These are phyloP conservation scores for Oryza brachyantha DNA, from an alignment of 176 grass and related monocot genomes.

Conservation along the genomic window DNA sequence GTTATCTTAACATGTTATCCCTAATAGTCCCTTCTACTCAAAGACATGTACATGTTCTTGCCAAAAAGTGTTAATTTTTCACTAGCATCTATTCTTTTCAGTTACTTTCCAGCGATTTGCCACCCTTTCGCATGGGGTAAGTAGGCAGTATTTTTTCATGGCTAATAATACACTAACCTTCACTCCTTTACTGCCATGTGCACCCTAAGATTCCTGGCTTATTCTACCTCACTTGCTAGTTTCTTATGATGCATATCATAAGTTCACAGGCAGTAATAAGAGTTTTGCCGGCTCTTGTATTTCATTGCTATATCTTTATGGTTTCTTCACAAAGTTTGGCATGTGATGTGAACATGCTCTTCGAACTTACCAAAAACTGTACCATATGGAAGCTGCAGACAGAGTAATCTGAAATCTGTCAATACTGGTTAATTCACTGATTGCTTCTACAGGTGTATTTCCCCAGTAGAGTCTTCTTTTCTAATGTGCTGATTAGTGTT, in stretches of 20 bases:
- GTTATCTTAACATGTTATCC: constrained; percentile 25
- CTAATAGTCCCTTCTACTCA: constrained; percentile 49
- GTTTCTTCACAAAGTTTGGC: constrained; percentile 31
- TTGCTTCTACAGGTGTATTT: neutral
- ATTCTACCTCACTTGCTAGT: constrained; percentile 42
- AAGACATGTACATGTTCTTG: constrained; percentile 59
- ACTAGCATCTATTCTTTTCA: constrained; percentile 37
- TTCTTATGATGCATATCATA: constrained; percentile 32
- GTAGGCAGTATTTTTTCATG: constrained; percentile 46
- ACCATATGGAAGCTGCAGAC: constrained; percentile 18
- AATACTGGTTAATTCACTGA: constrained; percentile 18
- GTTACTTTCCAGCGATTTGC: constrained; percentile 63
- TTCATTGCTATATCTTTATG: constrained; percentile 8
- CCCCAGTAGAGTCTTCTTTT: neutral
- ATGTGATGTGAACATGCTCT: constrained; percentile 54
- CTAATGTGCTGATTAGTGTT: neutral
- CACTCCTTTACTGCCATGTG: constrained; percentile 51
- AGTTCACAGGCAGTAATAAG: constrained; percentile 42
- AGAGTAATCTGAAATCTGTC: constrained; percentile 10
- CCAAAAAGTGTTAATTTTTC: constrained; percentile 37
- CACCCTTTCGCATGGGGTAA: constrained; percentile 46
- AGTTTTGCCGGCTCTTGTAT: constrained; percentile 29
- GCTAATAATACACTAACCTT: constrained; percentile 53
- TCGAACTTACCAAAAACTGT: constrained; percentile 23
- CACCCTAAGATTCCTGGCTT: constrained; percentile 57